These are phyloP conservation scores for Rhynchospora tenuis DNA, from an alignment of 176 grass and related monocot species.

Conservation along the genomic window DNA sequence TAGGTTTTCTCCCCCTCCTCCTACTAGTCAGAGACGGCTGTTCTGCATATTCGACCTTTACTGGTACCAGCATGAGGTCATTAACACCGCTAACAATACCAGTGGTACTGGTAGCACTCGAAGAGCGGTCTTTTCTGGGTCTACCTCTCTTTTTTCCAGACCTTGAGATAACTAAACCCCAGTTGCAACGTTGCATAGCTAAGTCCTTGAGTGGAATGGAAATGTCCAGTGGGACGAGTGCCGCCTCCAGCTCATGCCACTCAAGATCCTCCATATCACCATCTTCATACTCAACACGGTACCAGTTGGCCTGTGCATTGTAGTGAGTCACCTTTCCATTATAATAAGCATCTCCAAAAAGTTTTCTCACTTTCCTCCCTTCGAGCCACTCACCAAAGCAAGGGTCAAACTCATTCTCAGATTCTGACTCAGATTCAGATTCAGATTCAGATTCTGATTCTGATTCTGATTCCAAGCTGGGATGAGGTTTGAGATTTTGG, in stretches of 20 bases:
- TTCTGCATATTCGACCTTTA: not conserved
- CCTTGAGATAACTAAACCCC: constrained; percentile 24
- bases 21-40: not conserved
- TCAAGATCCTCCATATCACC: constrained; percentile 93
- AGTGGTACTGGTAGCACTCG: not conserved
- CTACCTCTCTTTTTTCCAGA: constrained; percentile 25
- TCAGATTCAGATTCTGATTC: constrained; percentile 17
- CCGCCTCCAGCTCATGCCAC: constrained; percentile 73
- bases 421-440: constrained; percentile 13
- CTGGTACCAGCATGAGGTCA: constrained; percentile 2
- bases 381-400: constrained; percentile 73
- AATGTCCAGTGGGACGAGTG: constrained; percentile 74
- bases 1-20: constrained; percentile 18
- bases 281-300: constrained; percentile 72
- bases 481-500: constrained; percentile 9
- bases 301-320: constrained; percentile 87
- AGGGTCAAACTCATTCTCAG: constrained; percentile 45
- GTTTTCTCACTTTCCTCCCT: constrained; percentile 74
- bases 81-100: not conserved
- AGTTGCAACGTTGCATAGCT: constrained; percentile 45
- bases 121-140: constrained; percentile 37
- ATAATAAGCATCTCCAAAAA: constrained; percentile 56
- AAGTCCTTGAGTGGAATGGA: constrained; percentile 76
- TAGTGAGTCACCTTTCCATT: constrained; percentile 57
- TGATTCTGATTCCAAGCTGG: constrained; percentile 20